Evolutionary conservation across 2,329 filamentous ascomycete species (phyloP).

Genomic region (Tolypocladium guangdongense): DNA sequence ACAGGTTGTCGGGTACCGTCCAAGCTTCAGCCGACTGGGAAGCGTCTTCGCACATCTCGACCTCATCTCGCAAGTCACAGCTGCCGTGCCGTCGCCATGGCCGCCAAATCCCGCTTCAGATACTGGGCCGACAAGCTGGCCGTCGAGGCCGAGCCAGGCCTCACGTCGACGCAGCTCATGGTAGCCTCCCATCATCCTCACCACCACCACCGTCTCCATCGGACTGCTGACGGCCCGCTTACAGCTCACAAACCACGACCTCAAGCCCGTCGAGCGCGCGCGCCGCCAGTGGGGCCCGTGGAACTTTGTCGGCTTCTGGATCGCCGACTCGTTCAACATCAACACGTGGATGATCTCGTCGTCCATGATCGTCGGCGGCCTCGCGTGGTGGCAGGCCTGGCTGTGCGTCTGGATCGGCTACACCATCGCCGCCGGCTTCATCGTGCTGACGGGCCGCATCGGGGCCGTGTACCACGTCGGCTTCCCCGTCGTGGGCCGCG

Average conservation of each 20-base stretch:
- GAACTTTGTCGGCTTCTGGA: conserved; percentile 86
- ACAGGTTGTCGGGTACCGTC: no score
- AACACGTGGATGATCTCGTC: conserved; percentile 94
- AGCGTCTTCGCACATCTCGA: background rate
- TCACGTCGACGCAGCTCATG: conserved; percentile 73
- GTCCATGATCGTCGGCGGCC: conserved; percentile 63
- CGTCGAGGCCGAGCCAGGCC: conserved; percentile 63
- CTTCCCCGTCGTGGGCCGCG: conserved; percentile 69
- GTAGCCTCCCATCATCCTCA: no score
- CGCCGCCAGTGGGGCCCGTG: conserved; percentile 75
- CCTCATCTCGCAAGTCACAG: no score
- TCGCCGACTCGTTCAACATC: conserved; percentile 78
- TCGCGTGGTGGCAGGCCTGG: conserved; percentile 90
- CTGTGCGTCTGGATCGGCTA: conserved; percentile 85
- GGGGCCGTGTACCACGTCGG: conserved; percentile 82
- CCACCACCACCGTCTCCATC: no score
- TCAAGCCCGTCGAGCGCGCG: conserved; percentile 69
- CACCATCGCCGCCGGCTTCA: conserved; percentile 62
- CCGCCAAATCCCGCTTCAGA: conserved; percentile 26
- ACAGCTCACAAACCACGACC: conserved; percentile 69
- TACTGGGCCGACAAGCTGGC: conserved; percentile 49
- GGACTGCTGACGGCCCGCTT: background rate
- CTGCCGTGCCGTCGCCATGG: conserved; percentile 8
- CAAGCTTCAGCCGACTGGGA: no score
- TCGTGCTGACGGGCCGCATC: conserved; percentile 70